Conservation (phyloP, 371 early-diverging fungal species). For the Apophysomyces elegans region DNA sequence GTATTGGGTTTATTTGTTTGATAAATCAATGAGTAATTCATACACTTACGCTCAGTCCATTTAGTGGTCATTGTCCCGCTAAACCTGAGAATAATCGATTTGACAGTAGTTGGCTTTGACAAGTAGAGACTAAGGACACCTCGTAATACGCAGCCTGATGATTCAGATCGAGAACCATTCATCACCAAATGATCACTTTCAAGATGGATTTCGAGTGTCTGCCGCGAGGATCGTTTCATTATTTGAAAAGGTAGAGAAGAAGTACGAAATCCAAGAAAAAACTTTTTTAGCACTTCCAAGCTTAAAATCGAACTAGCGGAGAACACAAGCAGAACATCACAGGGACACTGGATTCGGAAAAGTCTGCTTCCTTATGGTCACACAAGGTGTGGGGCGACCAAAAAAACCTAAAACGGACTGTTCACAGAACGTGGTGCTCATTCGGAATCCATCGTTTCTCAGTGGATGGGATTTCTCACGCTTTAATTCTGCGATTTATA, state of each 20-base stretch:
- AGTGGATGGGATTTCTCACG: too few relatives aligned
- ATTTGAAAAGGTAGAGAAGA: constrained; percentile 4
- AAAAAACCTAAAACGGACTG: too few relatives aligned
- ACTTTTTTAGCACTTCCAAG: not conserved
- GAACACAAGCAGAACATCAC: not conserved
- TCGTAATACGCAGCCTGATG: constrained; percentile 40
- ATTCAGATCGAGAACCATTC: constrained; percentile 35
- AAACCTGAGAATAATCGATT: constrained; percentile 27
- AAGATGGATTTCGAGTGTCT: constrained; percentile 32
- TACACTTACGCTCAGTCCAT: constrained; percentile 34
- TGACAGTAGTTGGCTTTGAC: constrained; percentile 22
- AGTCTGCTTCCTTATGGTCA: too few relatives aligned
- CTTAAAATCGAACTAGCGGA: not conserved
- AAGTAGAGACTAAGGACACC: constrained; percentile 29
- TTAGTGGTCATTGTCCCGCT: constrained; percentile 28
- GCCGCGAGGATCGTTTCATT: constrained; percentile 11
- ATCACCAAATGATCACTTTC: constrained; percentile 37
- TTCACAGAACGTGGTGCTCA: too few relatives aligned
- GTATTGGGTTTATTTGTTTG: not conserved
- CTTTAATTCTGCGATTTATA: too few relatives aligned
- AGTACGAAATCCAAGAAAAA: not conserved
- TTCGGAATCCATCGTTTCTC: too few relatives aligned
- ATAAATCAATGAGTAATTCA: not conserved
- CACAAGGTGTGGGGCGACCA: too few relatives aligned
- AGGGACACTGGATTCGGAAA: too few relatives aligned